phyloP scores from a whole-genome alignment of 441 rosid species.

The Jatropha multifida region DNA sequence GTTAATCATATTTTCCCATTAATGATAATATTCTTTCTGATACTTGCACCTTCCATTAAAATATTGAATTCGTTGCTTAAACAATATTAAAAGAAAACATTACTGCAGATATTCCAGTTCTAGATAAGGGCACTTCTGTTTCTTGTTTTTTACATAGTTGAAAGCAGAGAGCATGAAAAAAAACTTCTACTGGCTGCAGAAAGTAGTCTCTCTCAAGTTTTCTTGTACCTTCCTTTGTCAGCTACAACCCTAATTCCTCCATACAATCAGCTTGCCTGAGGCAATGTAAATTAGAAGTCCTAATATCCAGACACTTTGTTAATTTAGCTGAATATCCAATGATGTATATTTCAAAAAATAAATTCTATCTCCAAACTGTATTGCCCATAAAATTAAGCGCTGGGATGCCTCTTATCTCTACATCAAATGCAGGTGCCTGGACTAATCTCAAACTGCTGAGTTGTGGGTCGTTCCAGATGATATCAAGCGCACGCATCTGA shows the following conservation, averaged over 20 bases:
- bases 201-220: neutral
- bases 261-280: neutral
- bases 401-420: constrained; percentile 76
- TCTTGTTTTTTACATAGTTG: no score
- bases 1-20: neutral
- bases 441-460: constrained; percentile 57
- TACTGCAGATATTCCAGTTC: no score
- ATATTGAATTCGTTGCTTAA: neutral
- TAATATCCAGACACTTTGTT: neutral
- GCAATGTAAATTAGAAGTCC: neutral
- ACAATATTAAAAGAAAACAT: neutral
- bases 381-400: constrained; percentile 79
- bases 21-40: neutral
- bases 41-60: neutral
- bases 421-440: constrained; percentile 63
- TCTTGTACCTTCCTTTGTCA: neutral
- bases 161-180: neutral
- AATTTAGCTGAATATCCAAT: constrained; percentile 9
- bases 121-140: no score
- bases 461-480: constrained; percentile 53
- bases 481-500: constrained; percentile 61
- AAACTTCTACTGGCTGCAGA: neutral
- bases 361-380: constrained; percentile 57
- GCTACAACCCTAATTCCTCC: neutral
- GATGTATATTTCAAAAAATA: constrained; percentile 4